phyloP scores from a whole-genome alignment of 75 land plant species.

The Sequoia sempervirens region DNA sequence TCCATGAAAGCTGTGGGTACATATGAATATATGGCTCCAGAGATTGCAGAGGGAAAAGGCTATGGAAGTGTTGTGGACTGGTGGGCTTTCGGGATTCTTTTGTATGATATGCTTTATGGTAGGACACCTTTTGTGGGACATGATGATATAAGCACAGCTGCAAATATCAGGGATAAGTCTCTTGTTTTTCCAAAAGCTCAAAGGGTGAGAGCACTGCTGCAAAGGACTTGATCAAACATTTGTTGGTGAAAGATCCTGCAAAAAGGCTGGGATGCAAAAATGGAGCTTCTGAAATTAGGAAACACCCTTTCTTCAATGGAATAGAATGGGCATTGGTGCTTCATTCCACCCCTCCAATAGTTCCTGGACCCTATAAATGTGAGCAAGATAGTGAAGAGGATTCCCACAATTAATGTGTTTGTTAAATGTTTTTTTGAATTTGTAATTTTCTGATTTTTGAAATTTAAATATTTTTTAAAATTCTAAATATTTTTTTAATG shows the following conservation, averaged over 20 bases:
- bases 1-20: neutral
- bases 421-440: too few relatives aligned
- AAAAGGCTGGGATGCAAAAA: slow-evolving; percentile 49
- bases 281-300: slow-evolving; percentile 72
- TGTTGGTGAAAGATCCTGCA: slow-evolving; percentile 63
- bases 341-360: slow-evolving; percentile 3
- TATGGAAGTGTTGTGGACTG: slow-evolving; percentile 8
- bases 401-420: too few relatives aligned
- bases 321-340: slow-evolving; percentile 31
- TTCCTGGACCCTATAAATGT: neutral
- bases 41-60: neutral
- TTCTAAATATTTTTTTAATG: too few relatives aligned
- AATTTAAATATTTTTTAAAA: too few relatives aligned
- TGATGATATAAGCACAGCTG: slow-evolving; percentile 32
- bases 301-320: slow-evolving; percentile 61
- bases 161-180: slow-evolving; percentile 42
- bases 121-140: slow-evolving; percentile 56
- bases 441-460: too few relatives aligned
- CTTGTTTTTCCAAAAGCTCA: slow-evolving; percentile 26
- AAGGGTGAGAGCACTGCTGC: slow-evolving; percentile 26
- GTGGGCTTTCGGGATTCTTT: slow-evolving; percentile 69
- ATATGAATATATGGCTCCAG: neutral
- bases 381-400: neutral
- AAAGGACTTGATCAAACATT: slow-evolving; percentile 52
- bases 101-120: slow-evolving; percentile 70